Conservation (phyloP, 306 rosid species). For the Nissolia schottii region DNA sequence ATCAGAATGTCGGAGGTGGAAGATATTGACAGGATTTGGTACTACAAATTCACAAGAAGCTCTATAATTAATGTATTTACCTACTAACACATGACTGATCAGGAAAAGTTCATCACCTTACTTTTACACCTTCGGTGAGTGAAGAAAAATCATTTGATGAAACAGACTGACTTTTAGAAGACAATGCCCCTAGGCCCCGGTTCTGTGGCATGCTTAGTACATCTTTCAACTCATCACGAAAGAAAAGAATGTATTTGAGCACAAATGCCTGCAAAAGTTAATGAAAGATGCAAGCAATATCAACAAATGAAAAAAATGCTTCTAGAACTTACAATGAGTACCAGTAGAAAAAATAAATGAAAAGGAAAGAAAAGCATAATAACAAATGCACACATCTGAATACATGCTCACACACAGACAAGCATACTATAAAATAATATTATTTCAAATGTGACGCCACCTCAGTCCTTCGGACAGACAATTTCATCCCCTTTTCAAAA, state of each 20-base stretch:
- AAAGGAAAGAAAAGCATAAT: background rate
- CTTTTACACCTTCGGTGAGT: slow-evolving; percentile 59
- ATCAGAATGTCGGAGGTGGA: background rate
- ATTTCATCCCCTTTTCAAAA: too few relatives aligned
- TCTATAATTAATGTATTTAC: slow-evolving; percentile 2
- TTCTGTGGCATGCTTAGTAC: slow-evolving; percentile 36
- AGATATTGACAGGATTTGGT: background rate
- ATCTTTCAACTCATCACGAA: slow-evolving; percentile 45
- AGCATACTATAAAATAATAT: background rate
- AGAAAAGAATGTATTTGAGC: slow-evolving; percentile 73
- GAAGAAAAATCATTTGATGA: slow-evolving; percentile 53
- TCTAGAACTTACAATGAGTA: background rate
- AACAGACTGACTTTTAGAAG: slow-evolving; percentile 38
- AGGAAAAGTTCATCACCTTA: slow-evolving; percentile 54
- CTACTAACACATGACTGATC: slow-evolving; percentile 18
- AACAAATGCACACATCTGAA: background rate
- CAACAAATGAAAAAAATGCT: slow-evolving; percentile 6
- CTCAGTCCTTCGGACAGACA: too few relatives aligned
- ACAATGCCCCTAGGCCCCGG: slow-evolving; percentile 33
- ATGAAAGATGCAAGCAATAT: slow-evolving; percentile 22
- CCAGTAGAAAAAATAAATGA: background rate
- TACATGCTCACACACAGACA: background rate
- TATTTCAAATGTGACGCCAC: too few relatives aligned
- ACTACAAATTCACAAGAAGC: slow-evolving; percentile 5
- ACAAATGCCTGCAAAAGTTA: slow-evolving; percentile 71